These are phyloP conservation scores for Talaromyces sp. DNA, from an alignment of 2,329 filamentous ascomycete genomes.

Conservation along the genomic window DNA sequence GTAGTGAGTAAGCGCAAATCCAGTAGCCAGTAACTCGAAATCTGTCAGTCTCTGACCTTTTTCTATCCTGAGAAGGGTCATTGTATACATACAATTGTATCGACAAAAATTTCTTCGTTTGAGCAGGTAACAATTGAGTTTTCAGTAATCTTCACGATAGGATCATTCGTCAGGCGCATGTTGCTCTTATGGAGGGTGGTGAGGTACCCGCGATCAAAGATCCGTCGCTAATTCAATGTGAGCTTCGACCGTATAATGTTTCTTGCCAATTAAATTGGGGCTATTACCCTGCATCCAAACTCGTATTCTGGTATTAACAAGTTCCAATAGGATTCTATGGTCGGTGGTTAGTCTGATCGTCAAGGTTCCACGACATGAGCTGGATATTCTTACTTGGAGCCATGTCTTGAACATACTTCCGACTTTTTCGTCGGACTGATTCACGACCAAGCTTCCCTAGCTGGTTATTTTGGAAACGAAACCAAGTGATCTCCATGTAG, in stretches of 20 bases:
- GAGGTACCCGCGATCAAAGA: constrained; percentile 9
- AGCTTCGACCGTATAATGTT: background rate
- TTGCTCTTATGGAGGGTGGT: constrained; percentile 3
- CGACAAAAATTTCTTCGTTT: background rate
- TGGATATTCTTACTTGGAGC: background rate
- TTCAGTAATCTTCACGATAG: constrained; percentile 19
- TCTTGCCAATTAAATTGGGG: background rate
- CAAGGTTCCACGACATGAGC: background rate
- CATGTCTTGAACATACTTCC: background rate
- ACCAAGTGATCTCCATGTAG: constrained; percentile 9
- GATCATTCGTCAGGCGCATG: constrained; percentile 18
- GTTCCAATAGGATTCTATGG: constrained; percentile 20
- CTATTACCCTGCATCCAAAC: constrained; percentile 24
- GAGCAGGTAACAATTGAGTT: constrained; percentile 1
- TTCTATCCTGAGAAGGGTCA: background rate
- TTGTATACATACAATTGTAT: background rate
- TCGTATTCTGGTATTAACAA: constrained; percentile 22
- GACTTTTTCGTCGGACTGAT: background rate
- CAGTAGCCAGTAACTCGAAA: constrained; percentile 22
- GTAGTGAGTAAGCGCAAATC: constrained; percentile 24
- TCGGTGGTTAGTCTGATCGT: background rate
- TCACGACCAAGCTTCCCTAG: background rate
- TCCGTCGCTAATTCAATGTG: background rate
- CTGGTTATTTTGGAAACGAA: constrained; percentile 1
- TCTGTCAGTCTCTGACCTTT: background rate